Conservation (phyloP, 2,329 filamentous ascomycete genomes). For the Fusarium coicis region DNA sequence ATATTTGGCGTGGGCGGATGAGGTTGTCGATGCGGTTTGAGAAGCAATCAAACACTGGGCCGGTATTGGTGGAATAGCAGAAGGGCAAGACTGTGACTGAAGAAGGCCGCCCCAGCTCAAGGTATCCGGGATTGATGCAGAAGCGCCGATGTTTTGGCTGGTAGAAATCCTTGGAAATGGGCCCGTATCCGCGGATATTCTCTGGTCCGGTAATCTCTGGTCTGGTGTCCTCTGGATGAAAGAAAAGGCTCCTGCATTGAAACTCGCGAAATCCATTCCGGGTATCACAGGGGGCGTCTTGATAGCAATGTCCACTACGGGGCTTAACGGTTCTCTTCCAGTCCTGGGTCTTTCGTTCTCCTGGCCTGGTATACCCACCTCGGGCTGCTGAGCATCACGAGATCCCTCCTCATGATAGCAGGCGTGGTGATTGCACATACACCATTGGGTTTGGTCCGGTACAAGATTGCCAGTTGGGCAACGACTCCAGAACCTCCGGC, state of each 20-base stretch:
- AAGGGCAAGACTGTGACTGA: slow-evolving; percentile 52
- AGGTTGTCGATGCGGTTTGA: slow-evolving; percentile 64
- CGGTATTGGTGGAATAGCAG: slow-evolving; percentile 58
- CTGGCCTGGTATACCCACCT: slow-evolving; percentile 52
- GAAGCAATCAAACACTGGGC: slow-evolving; percentile 62
- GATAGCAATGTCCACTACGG: slow-evolving; percentile 60
- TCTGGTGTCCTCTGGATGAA: slow-evolving; percentile 48
- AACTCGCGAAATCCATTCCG: slow-evolving; percentile 55
- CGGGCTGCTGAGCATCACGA: slow-evolving; percentile 39
- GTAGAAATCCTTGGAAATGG: slow-evolving; percentile 20
- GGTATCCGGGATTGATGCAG: slow-evolving; percentile 63
- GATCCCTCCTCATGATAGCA: slow-evolving; percentile 67
- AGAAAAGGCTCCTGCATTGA: slow-evolving; percentile 48
- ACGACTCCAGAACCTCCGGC: slow-evolving; percentile 69
- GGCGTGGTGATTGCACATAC: slow-evolving; percentile 72
- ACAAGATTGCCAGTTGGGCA: slow-evolving; percentile 48
- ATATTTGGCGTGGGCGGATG: slow-evolving; percentile 62
- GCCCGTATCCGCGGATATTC: slow-evolving; percentile 40
- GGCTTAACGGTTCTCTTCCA: slow-evolving; percentile 63
- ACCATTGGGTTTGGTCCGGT: slow-evolving; percentile 61
- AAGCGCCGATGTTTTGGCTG: slow-evolving; percentile 38
- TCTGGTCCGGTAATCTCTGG: slow-evolving; percentile 42
- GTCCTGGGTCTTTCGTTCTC: slow-evolving; percentile 64
- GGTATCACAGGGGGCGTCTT: slow-evolving; percentile 51
- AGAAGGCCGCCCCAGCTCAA: slow-evolving; percentile 60